These are phyloP conservation scores for Limtongozyma cylindracea DNA, from an alignment of 805 yeast species.

Conservation along the genomic window DNA sequence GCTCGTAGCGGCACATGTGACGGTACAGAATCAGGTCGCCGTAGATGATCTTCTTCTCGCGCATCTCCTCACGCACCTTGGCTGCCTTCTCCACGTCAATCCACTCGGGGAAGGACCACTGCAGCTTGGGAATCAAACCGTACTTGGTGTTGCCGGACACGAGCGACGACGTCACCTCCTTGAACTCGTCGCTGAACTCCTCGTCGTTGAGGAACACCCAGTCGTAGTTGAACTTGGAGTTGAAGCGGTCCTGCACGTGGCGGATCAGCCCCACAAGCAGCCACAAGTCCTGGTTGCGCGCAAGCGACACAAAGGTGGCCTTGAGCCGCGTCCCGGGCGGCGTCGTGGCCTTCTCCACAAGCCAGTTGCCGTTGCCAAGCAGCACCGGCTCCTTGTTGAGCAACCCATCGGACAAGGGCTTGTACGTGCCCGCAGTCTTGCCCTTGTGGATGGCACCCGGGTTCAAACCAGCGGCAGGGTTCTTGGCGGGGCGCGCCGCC, in stretches of 20 bases:
- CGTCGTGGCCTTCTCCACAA: too few species aligned
- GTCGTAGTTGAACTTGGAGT: conserved; percentile 57
- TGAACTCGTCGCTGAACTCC: conserved; percentile 64
- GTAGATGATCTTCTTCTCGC: conserved; percentile 29
- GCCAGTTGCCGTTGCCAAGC: too few species aligned
- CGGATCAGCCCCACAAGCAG: conserved; percentile 38
- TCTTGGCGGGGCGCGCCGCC: too few species aligned
- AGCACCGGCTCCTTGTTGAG: too few species aligned
- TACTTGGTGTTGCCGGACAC: conserved; percentile 58
- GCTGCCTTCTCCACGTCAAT: conserved; percentile 58
- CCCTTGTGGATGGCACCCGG: too few species aligned
- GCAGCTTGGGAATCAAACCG: conserved; percentile 61
- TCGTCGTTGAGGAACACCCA: conserved; percentile 92
- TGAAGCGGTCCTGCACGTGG: conserved; percentile 76
- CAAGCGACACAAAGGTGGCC: conserved; percentile 66
- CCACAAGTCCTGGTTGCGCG: conserved; percentile 50
- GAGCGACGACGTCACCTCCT: conserved; percentile 32
- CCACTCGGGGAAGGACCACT: conserved; percentile 76
- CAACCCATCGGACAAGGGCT: too few species aligned
- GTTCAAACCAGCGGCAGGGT: too few species aligned
- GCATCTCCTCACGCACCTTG: conserved; percentile 30
- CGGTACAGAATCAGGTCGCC: conserved; percentile 59
- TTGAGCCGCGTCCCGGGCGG: conserved; percentile 10
- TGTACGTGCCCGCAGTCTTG: too few species aligned
- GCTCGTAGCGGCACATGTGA: conserved; percentile 84